Conservation (phyloP, 2,329 filamentous ascomycete species). For the Ceratocystis cubensis region DNA sequence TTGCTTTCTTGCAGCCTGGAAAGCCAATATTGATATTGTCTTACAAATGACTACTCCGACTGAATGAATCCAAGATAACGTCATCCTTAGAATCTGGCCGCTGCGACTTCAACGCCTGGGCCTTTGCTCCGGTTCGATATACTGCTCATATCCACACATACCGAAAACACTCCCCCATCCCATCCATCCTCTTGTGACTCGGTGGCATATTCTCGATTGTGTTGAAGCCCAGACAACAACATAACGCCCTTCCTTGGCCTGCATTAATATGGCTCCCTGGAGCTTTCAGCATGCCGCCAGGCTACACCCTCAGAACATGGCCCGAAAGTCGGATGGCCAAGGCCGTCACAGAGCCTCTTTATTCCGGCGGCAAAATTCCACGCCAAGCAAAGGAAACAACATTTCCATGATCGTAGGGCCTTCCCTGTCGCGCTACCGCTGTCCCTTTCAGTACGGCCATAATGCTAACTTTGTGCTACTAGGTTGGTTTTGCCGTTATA, state of each 20-base stretch:
- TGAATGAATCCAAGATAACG: background rate
- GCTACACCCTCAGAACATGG: background rate
- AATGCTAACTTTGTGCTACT: background rate
- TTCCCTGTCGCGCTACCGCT: background rate
- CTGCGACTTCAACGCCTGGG: background rate
- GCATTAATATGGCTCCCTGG: background rate
- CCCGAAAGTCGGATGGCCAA: background rate
- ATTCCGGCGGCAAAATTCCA: background rate
- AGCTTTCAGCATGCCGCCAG: background rate
- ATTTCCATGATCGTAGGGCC: slow-evolving; percentile 17
- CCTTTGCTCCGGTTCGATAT: background rate
- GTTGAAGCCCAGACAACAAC: background rate
- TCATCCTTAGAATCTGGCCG: background rate
- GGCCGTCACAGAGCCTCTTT: background rate
- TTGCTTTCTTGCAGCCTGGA: background rate
- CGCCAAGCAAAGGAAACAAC: slow-evolving; percentile 12
- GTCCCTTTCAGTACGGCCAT: too few species aligned
- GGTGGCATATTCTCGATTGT: background rate
- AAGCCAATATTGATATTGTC: background rate
- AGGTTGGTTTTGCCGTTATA: slow-evolving; percentile 19
- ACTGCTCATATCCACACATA: background rate
- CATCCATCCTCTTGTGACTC: background rate
- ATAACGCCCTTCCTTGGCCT: background rate
- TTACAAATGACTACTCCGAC: background rate
- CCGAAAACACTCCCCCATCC: background rate